These are phyloP conservation scores for Symbiodinium pilosum DNA, from an alignment of 73 alveolate species.

Conservation along the genomic window DNA sequence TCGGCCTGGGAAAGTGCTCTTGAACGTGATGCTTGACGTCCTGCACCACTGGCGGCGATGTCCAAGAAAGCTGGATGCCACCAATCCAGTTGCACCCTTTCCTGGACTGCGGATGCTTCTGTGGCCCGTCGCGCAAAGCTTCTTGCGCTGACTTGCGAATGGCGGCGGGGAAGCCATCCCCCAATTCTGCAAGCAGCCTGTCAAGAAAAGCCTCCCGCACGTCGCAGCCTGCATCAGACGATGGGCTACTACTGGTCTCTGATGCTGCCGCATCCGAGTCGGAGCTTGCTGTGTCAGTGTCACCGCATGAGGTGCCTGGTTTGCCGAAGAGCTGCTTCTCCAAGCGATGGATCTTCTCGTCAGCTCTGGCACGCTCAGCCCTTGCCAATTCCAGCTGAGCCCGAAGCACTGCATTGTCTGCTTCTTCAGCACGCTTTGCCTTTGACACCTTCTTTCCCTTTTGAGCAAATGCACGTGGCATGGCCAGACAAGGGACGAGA, in stretches of 20 bases:
- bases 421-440: not conserved
- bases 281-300: not conserved
- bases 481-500: too few relatives aligned
- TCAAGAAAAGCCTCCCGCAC: not conserved
- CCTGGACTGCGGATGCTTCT: not conserved
- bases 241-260: not conserved
- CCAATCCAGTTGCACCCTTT: constrained; percentile 35
- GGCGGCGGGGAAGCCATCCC: constrained; percentile 18
- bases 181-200: not conserved
- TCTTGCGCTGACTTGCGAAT: constrained; percentile 29
- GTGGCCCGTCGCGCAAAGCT: not conserved
- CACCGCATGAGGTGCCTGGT: not conserved
- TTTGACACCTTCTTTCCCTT: not conserved
- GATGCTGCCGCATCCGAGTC: not conserved
- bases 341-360: constrained; percentile 16
- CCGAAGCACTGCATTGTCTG: not conserved
- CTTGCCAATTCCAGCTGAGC: constrained; percentile 29
- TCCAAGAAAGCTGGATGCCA: constrained; percentile 21
- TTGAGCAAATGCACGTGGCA: not conserved
- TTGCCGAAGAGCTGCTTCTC: constrained; percentile 6
- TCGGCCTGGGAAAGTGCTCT: constrained; percentile 33
- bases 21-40: constrained; percentile 7
- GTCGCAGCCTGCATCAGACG: not conserved
- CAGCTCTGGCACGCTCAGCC: not conserved
- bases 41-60: constrained; percentile 24